Conservation (phyloP, 1,139 yeast genomes). For the Lodderomyces metapsilosis region DNA sequence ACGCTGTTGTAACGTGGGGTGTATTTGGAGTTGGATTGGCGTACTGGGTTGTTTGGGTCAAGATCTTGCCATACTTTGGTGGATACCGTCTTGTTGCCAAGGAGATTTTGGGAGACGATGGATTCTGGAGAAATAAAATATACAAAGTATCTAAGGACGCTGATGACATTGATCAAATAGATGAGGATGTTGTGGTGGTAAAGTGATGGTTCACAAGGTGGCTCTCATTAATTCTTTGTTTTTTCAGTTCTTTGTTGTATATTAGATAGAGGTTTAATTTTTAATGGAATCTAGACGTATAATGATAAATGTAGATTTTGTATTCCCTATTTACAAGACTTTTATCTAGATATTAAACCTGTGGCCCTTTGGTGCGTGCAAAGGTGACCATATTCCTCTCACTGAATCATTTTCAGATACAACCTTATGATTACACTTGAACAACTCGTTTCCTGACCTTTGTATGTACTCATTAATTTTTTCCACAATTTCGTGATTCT, state of each 20-base stretch:
- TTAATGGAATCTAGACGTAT: neutral
- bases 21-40: constrained; percentile 67
- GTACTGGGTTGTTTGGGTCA: constrained; percentile 72
- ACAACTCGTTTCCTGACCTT: constrained; percentile 39
- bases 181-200: constrained; percentile 27
- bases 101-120: constrained; percentile 66
- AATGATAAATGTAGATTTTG: too few relatives aligned
- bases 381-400: constrained; percentile 97
- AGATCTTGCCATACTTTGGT: constrained; percentile 55
- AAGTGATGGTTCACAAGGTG: neutral
- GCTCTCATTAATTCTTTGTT: neutral
- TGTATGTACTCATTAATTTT: constrained; percentile 56
- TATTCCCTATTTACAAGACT: constrained; percentile 1
- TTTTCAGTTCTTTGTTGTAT: neutral
- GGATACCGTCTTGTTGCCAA: constrained; percentile 58
- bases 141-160: constrained; percentile 35
- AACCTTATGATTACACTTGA: constrained; percentile 63
- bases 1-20: constrained; percentile 82
- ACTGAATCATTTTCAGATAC: constrained; percentile 78
- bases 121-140: constrained; percentile 72
- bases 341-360: constrained; percentile 60
- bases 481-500: constrained; percentile 58
- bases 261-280: neutral
- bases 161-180: constrained; percentile 15
- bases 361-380: constrained; percentile 69